Conservation (phyloP, 495 filamentous ascomycete genomes). For the Daldinia grandis region DNA sequence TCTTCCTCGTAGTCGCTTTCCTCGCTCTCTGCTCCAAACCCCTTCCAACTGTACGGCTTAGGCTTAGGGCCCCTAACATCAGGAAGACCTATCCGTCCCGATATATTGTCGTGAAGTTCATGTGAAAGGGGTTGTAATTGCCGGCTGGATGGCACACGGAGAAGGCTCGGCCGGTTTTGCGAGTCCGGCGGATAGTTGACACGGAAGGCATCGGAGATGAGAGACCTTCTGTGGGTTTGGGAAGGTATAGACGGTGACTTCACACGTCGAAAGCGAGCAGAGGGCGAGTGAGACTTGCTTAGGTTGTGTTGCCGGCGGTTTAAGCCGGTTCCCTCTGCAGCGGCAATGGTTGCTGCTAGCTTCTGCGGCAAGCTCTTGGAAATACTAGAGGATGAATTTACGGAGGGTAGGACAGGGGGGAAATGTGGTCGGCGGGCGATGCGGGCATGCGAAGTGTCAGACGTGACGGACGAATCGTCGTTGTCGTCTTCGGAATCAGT, state of each 20-base stretch:
- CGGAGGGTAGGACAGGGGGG: constrained; percentile 34
- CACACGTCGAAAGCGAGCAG: constrained; percentile 34
- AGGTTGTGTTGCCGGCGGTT: constrained; percentile 14
- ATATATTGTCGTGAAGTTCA: constrained; percentile 19
- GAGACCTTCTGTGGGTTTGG: constrained; percentile 23
- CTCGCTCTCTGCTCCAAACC: constrained; percentile 16
- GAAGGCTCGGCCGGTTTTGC: constrained; percentile 11
- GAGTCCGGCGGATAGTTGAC: constrained; percentile 12
- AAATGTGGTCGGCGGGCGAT: constrained; percentile 38
- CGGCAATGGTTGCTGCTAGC: constrained; percentile 36
- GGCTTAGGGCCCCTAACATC: background rate
- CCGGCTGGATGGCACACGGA: constrained; percentile 8
- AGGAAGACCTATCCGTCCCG: background rate
- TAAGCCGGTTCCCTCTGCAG: constrained; percentile 21
- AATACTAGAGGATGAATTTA: constrained; percentile 35
- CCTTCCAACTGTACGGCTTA: constrained; percentile 14
- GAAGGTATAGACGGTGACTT: constrained; percentile 33
- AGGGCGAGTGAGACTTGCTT: constrained; percentile 37
- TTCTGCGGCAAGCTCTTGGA: constrained; percentile 42
- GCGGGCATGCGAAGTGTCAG: constrained; percentile 41
- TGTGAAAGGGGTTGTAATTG: constrained; percentile 11
- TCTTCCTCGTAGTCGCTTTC: constrained; percentile 27
- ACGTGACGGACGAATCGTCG: constrained; percentile 33
- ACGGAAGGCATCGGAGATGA: constrained; percentile 34
- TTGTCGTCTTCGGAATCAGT: constrained; percentile 35